phyloP scores from a whole-genome alignment of 768 basidiomycete species.

The Solioccasus polychromus region DNA sequence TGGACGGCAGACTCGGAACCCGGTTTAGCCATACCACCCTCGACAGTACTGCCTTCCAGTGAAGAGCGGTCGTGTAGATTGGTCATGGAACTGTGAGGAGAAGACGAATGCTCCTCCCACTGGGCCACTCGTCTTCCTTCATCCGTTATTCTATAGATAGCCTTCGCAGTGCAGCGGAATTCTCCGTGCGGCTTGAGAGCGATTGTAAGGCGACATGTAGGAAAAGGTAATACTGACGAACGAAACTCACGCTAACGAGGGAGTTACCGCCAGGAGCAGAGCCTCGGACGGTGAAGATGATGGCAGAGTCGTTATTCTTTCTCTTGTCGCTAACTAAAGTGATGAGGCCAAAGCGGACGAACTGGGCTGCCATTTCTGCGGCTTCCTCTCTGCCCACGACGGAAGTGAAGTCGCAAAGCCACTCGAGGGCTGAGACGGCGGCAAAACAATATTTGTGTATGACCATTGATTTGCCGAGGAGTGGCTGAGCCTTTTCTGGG shows the following conservation, averaged over 20 bases:
- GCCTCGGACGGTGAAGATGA: slow-evolving; percentile 89
- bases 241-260: slow-evolving; percentile 59
- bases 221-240: not conserved
- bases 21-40: slow-evolving; percentile 17
- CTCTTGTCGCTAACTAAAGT: slow-evolving; percentile 85
- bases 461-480: slow-evolving; percentile 42
- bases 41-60: slow-evolving; percentile 39
- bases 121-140: slow-evolving; percentile 84
- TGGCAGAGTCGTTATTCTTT: slow-evolving; percentile 87
- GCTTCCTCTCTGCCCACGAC: slow-evolving; percentile 95
- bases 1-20: slow-evolving; percentile 29
- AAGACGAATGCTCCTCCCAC: slow-evolving; percentile 64
- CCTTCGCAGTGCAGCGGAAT: slow-evolving; percentile 94
- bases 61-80: slow-evolving; percentile 65
- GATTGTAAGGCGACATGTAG: slow-evolving; percentile 8
- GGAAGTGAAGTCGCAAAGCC: slow-evolving; percentile 97
- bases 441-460: slow-evolving; percentile 75
- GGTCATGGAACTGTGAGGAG: slow-evolving; percentile 64
- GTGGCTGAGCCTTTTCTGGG: slow-evolving; percentile 60
- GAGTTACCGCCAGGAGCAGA: slow-evolving; percentile 74
- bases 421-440: slow-evolving; percentile 87
- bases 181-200: slow-evolving; percentile 79
- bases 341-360: slow-evolving; percentile 93
- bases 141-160: slow-evolving; percentile 91
- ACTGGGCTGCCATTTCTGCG: slow-evolving; percentile 96